These are phyloP conservation scores for Scedosporium apiospermum DNA, from an alignment of 2,329 filamentous ascomycete genomes.

Conservation along the genomic window DNA sequence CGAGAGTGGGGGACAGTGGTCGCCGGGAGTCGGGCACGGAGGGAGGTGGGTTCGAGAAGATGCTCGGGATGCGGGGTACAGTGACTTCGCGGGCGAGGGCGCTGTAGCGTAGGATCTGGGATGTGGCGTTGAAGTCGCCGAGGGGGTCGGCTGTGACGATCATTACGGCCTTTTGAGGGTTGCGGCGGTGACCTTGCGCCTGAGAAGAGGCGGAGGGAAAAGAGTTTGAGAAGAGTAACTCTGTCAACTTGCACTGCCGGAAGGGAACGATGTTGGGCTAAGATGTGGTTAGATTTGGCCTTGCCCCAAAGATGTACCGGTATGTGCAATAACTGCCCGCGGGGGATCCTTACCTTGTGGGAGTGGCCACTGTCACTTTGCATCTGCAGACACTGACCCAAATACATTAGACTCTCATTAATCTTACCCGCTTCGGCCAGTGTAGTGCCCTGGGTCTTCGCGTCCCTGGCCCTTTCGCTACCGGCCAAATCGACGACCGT, in stretches of 20 bases:
- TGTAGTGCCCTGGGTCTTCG: slow-evolving; percentile 87
- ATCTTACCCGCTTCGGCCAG: slow-evolving; percentile 96
- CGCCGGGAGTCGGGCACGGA: slow-evolving; percentile 14
- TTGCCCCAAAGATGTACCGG: too few species aligned
- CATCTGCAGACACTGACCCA: slow-evolving; percentile 94
- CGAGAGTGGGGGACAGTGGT: slow-evolving; percentile 10
- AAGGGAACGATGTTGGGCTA: slow-evolving; percentile 68
- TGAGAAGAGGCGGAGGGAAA: slow-evolving; percentile 55
- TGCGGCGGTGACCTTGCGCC: slow-evolving; percentile 34
- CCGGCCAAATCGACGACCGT: slow-evolving; percentile 90
- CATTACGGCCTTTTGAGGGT: slow-evolving; percentile 86
- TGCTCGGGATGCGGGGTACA: slow-evolving; percentile 77
- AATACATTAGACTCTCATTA: slow-evolving; percentile 96
- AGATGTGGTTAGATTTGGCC: neutral
- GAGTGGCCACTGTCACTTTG: slow-evolving; percentile 71
- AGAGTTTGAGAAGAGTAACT: slow-evolving; percentile 79
- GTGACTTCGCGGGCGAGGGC: slow-evolving; percentile 89
- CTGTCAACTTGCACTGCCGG: slow-evolving; percentile 76
- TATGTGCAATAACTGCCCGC: neutral
- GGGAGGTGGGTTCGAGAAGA: slow-evolving; percentile 47
- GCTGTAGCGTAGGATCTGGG: slow-evolving; percentile 89
- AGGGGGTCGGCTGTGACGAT: slow-evolving; percentile 89
- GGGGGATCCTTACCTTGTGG: slow-evolving; percentile 49
- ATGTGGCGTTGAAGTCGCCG: slow-evolving; percentile 94
- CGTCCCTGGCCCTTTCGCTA: slow-evolving; percentile 84